These are phyloP conservation scores for Sugiyamaella xylanicola DNA, from an alignment of 1,139 yeast species.

Conservation along the genomic window DNA sequence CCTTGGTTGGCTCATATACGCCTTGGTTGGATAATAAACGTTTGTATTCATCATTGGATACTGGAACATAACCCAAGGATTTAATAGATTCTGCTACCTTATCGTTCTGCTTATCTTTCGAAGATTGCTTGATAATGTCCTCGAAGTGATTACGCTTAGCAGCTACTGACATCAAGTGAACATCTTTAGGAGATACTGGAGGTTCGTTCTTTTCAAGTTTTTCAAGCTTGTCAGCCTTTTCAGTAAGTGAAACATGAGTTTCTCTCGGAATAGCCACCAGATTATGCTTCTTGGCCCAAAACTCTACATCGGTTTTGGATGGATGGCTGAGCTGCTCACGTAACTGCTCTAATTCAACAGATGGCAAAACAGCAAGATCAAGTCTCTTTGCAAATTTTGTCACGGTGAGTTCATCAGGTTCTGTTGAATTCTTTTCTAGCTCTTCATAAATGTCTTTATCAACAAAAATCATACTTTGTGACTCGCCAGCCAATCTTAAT, in stretches of 20 bases:
- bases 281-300: conserved; percentile 52
- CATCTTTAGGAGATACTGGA: conserved; percentile 25
- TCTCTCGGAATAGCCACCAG: conserved; percentile 52
- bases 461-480: conserved; percentile 29
- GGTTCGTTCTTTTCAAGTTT: conserved; percentile 24
- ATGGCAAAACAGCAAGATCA: conserved; percentile 38
- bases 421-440: conserved; percentile 32
- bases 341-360: conserved; percentile 18
- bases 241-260: conserved; percentile 43
- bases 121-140: conserved; percentile 36
- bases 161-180: conserved; percentile 38
- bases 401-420: conserved; percentile 36
- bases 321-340: conserved; percentile 32
- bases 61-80: conserved; percentile 43
- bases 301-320: conserved; percentile 46
- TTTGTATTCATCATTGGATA: conserved; percentile 44
- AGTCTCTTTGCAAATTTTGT: conserved; percentile 36
- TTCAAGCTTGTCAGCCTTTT: conserved; percentile 25
- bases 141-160: conserved; percentile 44
- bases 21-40: conserved; percentile 41
- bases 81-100: conserved; percentile 40
- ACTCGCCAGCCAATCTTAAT: conserved; percentile 30
- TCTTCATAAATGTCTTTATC: conserved; percentile 33
- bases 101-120: conserved; percentile 32
- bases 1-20: conserved; percentile 42